Conservation (phyloP, 2,329 filamentous ascomycete species). For the Zymoseptoria ardabiliae region DNA sequence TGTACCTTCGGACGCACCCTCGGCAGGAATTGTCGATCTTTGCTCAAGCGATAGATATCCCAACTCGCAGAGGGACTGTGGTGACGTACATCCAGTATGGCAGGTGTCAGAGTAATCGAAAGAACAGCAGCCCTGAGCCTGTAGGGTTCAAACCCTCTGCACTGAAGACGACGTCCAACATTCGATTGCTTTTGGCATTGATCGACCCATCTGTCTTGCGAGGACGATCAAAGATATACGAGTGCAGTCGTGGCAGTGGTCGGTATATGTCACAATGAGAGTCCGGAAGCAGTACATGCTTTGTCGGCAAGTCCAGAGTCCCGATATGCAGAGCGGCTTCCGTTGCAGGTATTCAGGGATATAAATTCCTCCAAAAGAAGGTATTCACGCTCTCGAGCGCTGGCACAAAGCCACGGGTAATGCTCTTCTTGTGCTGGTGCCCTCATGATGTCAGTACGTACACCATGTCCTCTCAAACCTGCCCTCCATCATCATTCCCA, state of each 20-base stretch:
- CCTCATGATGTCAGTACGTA: neutral
- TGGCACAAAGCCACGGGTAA: no score
- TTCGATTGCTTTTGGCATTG: neutral
- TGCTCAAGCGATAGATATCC: neutral
- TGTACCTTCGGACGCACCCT: neutral
- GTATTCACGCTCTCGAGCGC: neutral
- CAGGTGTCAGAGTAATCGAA: no score
- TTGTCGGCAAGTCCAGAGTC: no score
- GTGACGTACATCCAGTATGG: no score
- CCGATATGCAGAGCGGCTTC: no score
- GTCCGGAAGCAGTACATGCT: no score
- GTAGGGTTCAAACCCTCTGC: neutral
- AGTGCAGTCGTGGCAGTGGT: no score
- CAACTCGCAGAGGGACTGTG: neutral
- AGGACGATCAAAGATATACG: no score
- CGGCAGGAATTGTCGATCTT: neutral
- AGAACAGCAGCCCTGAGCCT: no score
- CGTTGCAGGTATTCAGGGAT: neutral
- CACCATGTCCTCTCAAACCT: neutral
- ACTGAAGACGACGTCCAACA: neutral
- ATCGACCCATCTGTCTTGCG: neutral
- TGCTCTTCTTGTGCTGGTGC: neutral
- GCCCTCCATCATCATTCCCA: slow-evolving; percentile 6
- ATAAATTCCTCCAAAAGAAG: neutral
- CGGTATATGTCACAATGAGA: no score